Base-by-base conservation (phyloP, 768 basidiomycete species). In the Serendipita indica region DNA sequence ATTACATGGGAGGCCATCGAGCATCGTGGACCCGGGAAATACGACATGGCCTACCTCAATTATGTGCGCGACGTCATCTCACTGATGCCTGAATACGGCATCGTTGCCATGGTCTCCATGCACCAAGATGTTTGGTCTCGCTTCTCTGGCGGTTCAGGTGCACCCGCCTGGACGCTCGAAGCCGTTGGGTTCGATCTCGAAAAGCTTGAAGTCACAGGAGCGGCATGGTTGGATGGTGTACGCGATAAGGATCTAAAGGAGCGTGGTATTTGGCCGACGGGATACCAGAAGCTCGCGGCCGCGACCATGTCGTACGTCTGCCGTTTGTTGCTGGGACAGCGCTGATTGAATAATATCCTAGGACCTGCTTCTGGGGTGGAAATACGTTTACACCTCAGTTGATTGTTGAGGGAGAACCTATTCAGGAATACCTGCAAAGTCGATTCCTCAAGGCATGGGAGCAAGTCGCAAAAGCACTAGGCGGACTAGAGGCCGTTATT, bases 1-100 rank as follows among this genome's bases (percentile, higher is more conserved):
- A 80, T 98, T 3, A 93, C 94, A 1, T 99, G 94, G 94, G 94
- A 99, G 68, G 90, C 94, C 0, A 76, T 98, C 14, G 94, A 97
- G 67, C 96, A 98, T 67, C 80, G 78, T 61, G 94, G 90, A 64
- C 87, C 82, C 90, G 91, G 91, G 0, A 68, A 82, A 18, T 93
- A 94, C 65, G 94, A 98, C 68, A 71, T 69, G 4, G 83, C 83
- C 56, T 98, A 96, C 68, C 74, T 98, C 3, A 67, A 75, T 16
- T 97, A 98, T 66, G 71, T 99, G 28, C 80, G 80, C 59, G 65
- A 72, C 1, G 70, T 99, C 2, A 72, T 90, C 7, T 78, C 79
- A 0, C 66, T 87, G 25, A 72, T 90, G 25, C 84, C 89, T 0
- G 67, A 81, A 61, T 90, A 84, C 61, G 84, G 85, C 14, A 68